These are phyloP conservation scores for Syzygium aromaticum DNA, from an alignment of 345 rosid species.

Conservation along the genomic window DNA sequence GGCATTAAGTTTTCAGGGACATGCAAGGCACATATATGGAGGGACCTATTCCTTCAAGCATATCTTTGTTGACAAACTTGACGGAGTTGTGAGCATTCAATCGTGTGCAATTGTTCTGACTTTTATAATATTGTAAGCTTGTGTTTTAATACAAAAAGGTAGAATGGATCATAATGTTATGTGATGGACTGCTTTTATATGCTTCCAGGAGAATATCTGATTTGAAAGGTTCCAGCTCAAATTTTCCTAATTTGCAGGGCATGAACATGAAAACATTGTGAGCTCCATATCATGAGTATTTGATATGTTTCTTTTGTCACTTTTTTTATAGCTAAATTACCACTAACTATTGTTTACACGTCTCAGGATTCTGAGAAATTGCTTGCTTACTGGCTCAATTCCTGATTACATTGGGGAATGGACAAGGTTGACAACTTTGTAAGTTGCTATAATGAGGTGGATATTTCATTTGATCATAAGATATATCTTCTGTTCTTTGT, in stretches of 20 bases:
- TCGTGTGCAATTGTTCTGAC: neutral
- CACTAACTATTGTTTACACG: neutral
- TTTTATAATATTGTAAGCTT: neutral
- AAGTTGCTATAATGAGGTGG: slow-evolving; percentile 20
- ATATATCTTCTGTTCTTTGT: neutral
- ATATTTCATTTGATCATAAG: neutral
- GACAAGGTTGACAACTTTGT: slow-evolving; percentile 30
- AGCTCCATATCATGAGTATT: slow-evolving; percentile 14
- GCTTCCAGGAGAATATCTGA: slow-evolving; percentile 67
- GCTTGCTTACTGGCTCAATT: slow-evolving; percentile 40
- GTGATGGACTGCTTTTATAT: neutral
- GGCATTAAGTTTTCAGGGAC: slow-evolving; percentile 27
- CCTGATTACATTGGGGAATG: slow-evolving; percentile 35
- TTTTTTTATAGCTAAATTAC: neutral
- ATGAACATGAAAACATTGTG: slow-evolving; percentile 27
- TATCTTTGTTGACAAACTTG: slow-evolving; percentile 48
- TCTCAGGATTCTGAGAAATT: slow-evolving; percentile 54
- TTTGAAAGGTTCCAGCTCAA: slow-evolving; percentile 38
- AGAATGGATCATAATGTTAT: neutral
- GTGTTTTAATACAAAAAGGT: neutral
- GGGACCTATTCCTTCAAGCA: slow-evolving; percentile 71
- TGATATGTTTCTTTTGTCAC: neutral
- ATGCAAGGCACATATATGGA: slow-evolving; percentile 76
- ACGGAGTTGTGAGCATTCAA: slow-evolving; percentile 39
- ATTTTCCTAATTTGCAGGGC: slow-evolving; percentile 41